Base-by-base conservation (phyloP, 73 alveolate genomes). In the Blepharisma stoltei region DNA sequence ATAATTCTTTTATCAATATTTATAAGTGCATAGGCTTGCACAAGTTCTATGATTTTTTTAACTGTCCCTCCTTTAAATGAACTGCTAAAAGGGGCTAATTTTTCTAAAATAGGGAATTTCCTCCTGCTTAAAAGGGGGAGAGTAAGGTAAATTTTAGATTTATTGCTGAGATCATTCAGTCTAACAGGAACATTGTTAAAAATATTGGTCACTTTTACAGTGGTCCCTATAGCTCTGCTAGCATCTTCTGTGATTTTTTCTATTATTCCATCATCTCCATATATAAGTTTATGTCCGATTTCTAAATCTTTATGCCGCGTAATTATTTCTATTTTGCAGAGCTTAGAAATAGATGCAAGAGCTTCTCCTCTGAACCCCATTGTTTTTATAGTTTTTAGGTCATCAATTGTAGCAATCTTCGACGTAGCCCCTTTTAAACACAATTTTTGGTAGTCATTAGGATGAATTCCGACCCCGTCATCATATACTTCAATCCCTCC, bases 301-400 rank as follows among this genome's bases (percentile, higher is more conserved):
- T 32, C 81, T 50, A 87, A 93, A 52, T 86, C 90, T 60, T 83
- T 71, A 54, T 90, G 85, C 71, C 90, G 91, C 9, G 98, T 91
- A 21, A 82, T 78, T 53, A 96, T 89, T 27, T 94, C 83, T 27
- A 96, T 77, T 50, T 89, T 92, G 48, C 97, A 81, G 47, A 94
- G 73, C 73, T 78, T 84, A n/a, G 97, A 90, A 32, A 96, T 85
- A 8, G 98, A 89, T 81, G 93, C 81, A 25, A 96, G 86, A 8
- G 99, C 99, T 78, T 93, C 98, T 7, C 99, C 99, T 83, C 99
- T 84, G 73, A 96, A 96, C 6, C 99, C 99, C 54, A 90, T 87
- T 20, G 97, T 88, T 66, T 82, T 81, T 6, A 81, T 55, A 9
- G 77, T 38, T 60, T 54, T 37, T n/a, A 95, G 90, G 11, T 73